Evolutionary conservation across 2,329 filamentous ascomycete species (phyloP).

Genomic region (Pseudogymnoascus sp.): DNA sequence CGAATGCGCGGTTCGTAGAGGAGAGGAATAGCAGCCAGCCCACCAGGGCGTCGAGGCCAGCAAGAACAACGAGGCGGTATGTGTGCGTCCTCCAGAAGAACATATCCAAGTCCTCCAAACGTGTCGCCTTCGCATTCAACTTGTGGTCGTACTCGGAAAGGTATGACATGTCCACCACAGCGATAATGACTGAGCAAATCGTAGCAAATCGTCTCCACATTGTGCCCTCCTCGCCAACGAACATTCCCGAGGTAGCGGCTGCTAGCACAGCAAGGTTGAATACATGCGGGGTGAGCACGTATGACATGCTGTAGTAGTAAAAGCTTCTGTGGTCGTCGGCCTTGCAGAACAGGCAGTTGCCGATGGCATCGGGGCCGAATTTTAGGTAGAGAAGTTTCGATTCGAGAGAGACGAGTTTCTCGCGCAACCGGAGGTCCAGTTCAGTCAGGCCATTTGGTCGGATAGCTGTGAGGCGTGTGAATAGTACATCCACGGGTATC

Average conservation of each 20-base stretch:
- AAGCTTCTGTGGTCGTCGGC: conserved; percentile 62
- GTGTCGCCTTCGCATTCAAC: conserved; percentile 53
- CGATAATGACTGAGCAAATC: conserved; percentile 49
- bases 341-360: conserved; percentile 74
- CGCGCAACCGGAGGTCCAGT: conserved; percentile 56
- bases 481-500: conserved; percentile 76
- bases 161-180: conserved; percentile 57
- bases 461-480: conserved; percentile 59
- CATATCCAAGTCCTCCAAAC: conserved; percentile 55
- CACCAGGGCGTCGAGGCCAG: conserved; percentile 53
- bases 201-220: conserved; percentile 67
- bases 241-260: conserved; percentile 58
- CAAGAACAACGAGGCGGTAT: conserved; percentile 56
- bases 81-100: conserved; percentile 64
- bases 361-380: conserved; percentile 67
- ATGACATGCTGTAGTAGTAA: conserved; percentile 71
- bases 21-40: conserved; percentile 65
- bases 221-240: conserved; percentile 55
- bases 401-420: conserved; percentile 61
- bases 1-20: conserved; percentile 71
- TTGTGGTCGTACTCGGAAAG: conserved; percentile 58
- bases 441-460: conserved; percentile 44
- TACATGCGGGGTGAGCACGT: conserved; percentile 68
- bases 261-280: conserved; percentile 66
- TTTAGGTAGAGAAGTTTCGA: conserved; percentile 74